Evolutionary conservation across 176 grass and related monocot species (phyloP).

Genomic region (Cenchrus fungigraminus): DNA sequence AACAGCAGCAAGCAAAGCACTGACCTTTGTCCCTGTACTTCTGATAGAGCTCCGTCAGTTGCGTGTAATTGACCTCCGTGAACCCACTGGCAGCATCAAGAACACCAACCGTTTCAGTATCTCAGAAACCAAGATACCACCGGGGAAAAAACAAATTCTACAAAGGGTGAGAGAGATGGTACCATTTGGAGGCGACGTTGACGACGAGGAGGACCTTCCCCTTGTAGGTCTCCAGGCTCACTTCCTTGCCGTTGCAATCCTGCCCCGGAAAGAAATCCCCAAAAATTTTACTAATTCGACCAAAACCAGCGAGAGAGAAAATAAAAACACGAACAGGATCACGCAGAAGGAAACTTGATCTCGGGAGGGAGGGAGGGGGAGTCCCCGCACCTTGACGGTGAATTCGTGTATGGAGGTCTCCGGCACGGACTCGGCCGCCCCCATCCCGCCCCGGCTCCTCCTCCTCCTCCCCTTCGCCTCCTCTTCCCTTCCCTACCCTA

Average conservation of each 20-base stretch:
- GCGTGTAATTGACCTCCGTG: conserved; percentile 88
- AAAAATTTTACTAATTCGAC: neutral
- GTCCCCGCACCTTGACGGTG: conserved; percentile 69
- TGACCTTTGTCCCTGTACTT: conserved; percentile 87
- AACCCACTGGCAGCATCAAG: conserved; percentile 61
- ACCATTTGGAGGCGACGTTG: conserved; percentile 98
- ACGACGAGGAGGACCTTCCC: conserved; percentile 92
- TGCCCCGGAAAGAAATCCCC: conserved; percentile 32
- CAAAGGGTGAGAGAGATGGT: neutral
- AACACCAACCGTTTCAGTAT: conserved; percentile 27
- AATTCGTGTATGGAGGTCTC: conserved; percentile 87
- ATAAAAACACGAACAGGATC: conserved; percentile 8
- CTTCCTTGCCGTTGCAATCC: conserved; percentile 81
- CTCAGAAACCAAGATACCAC: neutral
- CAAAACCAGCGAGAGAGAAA: neutral
- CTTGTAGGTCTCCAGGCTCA: conserved; percentile 77
- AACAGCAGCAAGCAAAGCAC: conserved; percentile 20
- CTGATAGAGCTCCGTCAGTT: conserved; percentile 80
- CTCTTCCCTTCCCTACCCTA: neutral
- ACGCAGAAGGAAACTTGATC: conserved; percentile 11
- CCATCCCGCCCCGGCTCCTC: conserved; percentile 53
- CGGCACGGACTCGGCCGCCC: conserved; percentile 61
- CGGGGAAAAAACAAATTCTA: neutral
- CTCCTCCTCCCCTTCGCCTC: neutral
- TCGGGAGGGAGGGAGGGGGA: neutral